Evolutionary conservation across 306 rosid species (phyloP).

Genomic region (Dryas drummondii): DNA sequence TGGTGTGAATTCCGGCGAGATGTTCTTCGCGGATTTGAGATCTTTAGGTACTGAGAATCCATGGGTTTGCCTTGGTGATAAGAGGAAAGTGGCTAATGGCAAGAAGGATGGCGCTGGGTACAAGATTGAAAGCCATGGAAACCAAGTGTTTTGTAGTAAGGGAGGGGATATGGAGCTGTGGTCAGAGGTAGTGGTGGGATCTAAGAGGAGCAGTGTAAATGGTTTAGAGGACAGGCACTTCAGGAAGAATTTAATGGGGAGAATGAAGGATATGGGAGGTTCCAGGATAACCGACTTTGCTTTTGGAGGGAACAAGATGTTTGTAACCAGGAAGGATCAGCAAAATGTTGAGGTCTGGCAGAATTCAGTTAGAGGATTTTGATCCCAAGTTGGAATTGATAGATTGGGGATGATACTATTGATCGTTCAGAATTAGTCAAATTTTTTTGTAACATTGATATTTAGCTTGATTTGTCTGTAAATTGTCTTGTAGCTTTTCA

Average conservation of each 20-base stretch:
- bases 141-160: constrained; percentile 72
- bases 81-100: constrained; percentile 49
- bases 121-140: constrained; percentile 76
- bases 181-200: constrained; percentile 71
- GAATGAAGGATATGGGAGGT: constrained; percentile 70
- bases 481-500: constrained; percentile 5
- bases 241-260: constrained; percentile 81
- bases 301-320: constrained; percentile 93
- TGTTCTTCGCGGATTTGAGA: constrained; percentile 61
- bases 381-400: constrained; percentile 22
- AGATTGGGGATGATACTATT: not conserved
- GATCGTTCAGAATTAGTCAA: not conserved
- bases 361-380: constrained; percentile 58
- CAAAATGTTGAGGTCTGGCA: constrained; percentile 94
- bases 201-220: constrained; percentile 21
- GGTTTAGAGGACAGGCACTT: constrained; percentile 48
- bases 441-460: not conserved
- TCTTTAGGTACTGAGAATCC: constrained; percentile 48
- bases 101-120: constrained; percentile 84
- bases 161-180: constrained; percentile 77
- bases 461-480: constrained; percentile 16
- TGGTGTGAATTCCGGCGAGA: constrained; percentile 78
- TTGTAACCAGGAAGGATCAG: constrained; percentile 70
- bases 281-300: constrained; percentile 56
- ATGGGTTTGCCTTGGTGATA: constrained; percentile 76